Percentiles rank a stretch among this genome's conserved stretches.
phyloP scores from a whole-genome alignment of 768 basidiomycete genomes.

The Macrocybe gigantea region DNA sequence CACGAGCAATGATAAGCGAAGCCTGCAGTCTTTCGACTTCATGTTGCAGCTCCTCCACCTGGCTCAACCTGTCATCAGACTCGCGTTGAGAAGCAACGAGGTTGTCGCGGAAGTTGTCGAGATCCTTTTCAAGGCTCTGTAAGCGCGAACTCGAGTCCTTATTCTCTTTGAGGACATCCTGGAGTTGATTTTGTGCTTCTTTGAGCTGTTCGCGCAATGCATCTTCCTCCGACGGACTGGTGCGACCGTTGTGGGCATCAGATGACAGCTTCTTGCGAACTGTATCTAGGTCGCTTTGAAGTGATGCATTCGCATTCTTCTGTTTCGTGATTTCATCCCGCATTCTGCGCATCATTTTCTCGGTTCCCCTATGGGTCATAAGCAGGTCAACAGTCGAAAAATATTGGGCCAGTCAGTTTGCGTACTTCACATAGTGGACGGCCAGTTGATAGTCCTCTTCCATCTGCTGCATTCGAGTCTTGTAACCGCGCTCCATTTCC shows the following conservation, averaged over 20 bases:
- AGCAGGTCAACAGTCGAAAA: slow-evolving; percentile 7
- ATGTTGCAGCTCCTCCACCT: slow-evolving; percentile 75
- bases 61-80: slow-evolving; percentile 69
- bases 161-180: slow-evolving; percentile 68
- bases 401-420: slow-evolving; percentile 12
- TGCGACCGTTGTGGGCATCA: slow-evolving; percentile 62
- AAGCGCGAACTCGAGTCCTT: slow-evolving; percentile 70
- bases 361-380: slow-evolving; percentile 66
- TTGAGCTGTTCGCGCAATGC: slow-evolving; percentile 62
- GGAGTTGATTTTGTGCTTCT: slow-evolving; percentile 74
- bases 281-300: slow-evolving; percentile 81
- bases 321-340: slow-evolving; percentile 93
- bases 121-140: slow-evolving; percentile 68
- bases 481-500: slow-evolving; percentile 74
- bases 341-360: slow-evolving; percentile 96
- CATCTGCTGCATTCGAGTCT: slow-evolving; percentile 78
- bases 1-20: slow-evolving; percentile 67
- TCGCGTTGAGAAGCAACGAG: slow-evolving; percentile 70
- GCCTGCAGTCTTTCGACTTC: slow-evolving; percentile 75
- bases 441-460: slow-evolving; percentile 96
- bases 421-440: slow-evolving; percentile 95
- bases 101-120: slow-evolving; percentile 63
- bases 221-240: slow-evolving; percentile 76
- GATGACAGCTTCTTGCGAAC: slow-evolving; percentile 56
- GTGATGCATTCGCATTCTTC: slow-evolving; percentile 70